Evolutionary conservation across 2,329 filamentous ascomycete genomes (phyloP), one percentile per base, ranked within the genome.

Genomic region (Fusarium citri): DNA sequence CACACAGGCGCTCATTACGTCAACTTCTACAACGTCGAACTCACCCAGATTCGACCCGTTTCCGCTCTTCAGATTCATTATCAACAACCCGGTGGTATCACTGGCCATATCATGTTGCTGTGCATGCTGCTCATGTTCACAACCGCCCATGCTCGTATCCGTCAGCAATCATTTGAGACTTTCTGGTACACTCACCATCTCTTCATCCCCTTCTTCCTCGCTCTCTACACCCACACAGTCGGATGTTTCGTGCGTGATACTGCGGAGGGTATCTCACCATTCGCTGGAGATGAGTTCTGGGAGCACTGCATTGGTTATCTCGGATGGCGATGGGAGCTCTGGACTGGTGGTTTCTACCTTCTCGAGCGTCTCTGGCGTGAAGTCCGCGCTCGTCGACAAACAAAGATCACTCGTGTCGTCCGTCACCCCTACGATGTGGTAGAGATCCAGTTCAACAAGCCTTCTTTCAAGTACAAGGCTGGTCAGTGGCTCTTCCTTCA

Each of bases 181-280:
- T 99, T 99, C 80, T 99, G 96, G 96, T 99, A 99, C 82, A 97
- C 94, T 1, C 96, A 99, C 81, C 96, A 99, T 76, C 88, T 99
- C n/a, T 98, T 98, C 77, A 92, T 99, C 65, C 95, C 96, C 3
- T 99, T 99, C 81, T 83, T 98, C 76, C 86, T 99, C 46, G 95
- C 89, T 47, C 89, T 99, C 73, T 99, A 98, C 81, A 98, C 95
- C 15, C 96, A 99, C 80, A 95, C 96, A 3, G 93, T 93, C 10
- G 94, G 94, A 64, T 99, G 96, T 82, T 99, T 99, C 83, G 96
- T 99, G 41, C 92, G 96, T 72, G 94, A 98, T 78, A 91, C 90
- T 3, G 80, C 85, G 8, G 76, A 88, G 0, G 88, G 90, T 3
- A 86, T 91, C 73, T 98, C 94, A 10, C 96, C 96, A 4, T 96